A percentile compares a stretch with the other conserved stretches of the same genome.
Evolutionary conservation across 2,329 filamentous ascomycete species (phyloP).

Genomic region (Amylocarpus encephaloides): DNA sequence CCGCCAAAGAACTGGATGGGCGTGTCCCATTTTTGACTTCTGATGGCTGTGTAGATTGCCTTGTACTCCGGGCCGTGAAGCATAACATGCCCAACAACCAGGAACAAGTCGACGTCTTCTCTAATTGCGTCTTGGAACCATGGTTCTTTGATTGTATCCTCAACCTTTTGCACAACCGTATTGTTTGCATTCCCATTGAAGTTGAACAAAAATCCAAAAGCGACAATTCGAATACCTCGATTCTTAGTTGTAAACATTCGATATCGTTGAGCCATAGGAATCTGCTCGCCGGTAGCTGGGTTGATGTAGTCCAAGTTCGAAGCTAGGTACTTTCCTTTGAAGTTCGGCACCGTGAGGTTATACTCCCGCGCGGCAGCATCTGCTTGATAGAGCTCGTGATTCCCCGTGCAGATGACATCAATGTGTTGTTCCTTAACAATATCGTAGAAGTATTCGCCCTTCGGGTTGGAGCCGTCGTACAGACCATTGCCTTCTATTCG

Average conservation of each 20-base stretch:
- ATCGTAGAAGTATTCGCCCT: constrained; percentile 81
- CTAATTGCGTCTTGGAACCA: constrained; percentile 86
- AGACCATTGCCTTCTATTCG: constrained; percentile 90
- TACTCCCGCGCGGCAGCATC: constrained; percentile 75
- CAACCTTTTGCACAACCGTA: constrained; percentile 73
- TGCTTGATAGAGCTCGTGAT: constrained; percentile 87
- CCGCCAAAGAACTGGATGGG: constrained; percentile 92
- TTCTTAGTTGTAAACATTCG: constrained; percentile 90
- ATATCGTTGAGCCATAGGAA: constrained; percentile 75
- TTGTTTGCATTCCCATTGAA: constrained; percentile 90
- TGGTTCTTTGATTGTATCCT: constrained; percentile 70
- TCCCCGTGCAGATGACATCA: constrained; percentile 81
- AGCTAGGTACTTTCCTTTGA: constrained; percentile 72
- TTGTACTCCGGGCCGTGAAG: constrained; percentile 75
- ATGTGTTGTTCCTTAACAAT: constrained; percentile 78
- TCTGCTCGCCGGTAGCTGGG: constrained; percentile 60
- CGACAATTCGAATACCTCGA: constrained; percentile 73
- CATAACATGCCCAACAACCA: constrained; percentile 81
- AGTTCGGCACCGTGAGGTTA: constrained; percentile 74
- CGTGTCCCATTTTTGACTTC: constrained; percentile 67
- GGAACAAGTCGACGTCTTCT: constrained; percentile 81
- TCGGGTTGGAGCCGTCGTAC: constrained; percentile 83
- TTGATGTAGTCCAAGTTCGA: constrained; percentile 90
- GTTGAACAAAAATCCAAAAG: constrained; percentile 93
- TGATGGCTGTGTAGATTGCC: constrained; percentile 70